Percentiles rank a stretch among this genome's conserved stretches.
These are phyloP conservation scores for Taphrina confusa DNA, from an alignment of 1,139 yeast genomes.

Conservation along the genomic window DNA sequence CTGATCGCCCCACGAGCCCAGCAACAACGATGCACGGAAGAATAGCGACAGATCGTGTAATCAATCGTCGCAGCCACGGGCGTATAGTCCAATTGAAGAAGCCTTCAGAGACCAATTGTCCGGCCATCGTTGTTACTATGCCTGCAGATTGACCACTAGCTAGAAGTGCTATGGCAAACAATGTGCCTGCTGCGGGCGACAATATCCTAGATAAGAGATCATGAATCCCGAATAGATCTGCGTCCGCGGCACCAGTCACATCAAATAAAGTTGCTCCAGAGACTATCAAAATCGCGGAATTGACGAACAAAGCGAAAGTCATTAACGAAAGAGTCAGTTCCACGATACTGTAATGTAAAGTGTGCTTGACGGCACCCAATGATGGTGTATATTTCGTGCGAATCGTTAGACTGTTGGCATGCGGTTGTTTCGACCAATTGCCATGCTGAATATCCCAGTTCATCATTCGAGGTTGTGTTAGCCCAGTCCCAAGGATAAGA, in stretches of 20 bases:
- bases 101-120: conserved; percentile 96
- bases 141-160: conserved; percentile 99
- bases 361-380: conserved; percentile 66
- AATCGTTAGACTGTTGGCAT: conserved; percentile 40
- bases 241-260: conserved; percentile 72
- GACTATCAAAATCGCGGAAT: conserved; percentile 78
- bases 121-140: conserved; percentile 94
- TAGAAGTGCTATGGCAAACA: conserved; percentile 86
- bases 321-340: conserved; percentile 74
- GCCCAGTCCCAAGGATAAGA: conserved; percentile 83
- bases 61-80: conserved; percentile 80
- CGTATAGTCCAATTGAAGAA: conserved; percentile 80
- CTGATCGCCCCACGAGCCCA: conserved; percentile 75
- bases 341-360: conserved; percentile 70
- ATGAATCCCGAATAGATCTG: conserved; percentile 85
- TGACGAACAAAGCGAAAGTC: conserved; percentile 80
- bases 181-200: conserved; percentile 87
- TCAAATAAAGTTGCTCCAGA: conserved; percentile 78
- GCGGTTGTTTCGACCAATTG: conserved; percentile 42
- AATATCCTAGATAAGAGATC: conserved; percentile 69
- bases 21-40: conserved; percentile 86
- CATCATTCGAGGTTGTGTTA: conserved; percentile 83
- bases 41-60: conserved; percentile 82
- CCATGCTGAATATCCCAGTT: conserved; percentile 69
- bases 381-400: conserved; percentile 61